Base-by-base conservation (phyloP, 2,329 filamentous ascomycete genomes). In the Endocalyx cinctus region DNA sequence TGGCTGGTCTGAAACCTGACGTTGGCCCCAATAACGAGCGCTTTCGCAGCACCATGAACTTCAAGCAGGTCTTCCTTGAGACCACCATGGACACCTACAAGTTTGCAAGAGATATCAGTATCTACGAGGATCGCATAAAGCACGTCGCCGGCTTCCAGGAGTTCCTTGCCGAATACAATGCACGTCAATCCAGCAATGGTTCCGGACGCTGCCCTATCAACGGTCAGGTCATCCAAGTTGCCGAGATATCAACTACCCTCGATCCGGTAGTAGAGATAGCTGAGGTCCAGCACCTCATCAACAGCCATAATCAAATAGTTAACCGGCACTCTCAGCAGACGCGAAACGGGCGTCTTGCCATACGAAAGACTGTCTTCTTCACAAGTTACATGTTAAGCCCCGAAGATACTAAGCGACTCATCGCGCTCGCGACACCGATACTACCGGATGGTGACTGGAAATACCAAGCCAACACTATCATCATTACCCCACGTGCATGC, bases 301-400 rank as follows among this genome's bases (percentile, higher is more conserved):
- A 94, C 55, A 70, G 75, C 14, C 90, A 97, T 67, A 98, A 97
- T 57, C 62, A 66, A 4, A 64, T 74, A 16, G 62, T 82, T 25
- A 52, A 52, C 26, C 57, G 58, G 15, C 49, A 57, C 29, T 45
- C 60, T 42, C 30, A 60, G 55, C 37, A 65, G 26, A 39, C 49
- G 12, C 60, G 59, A 17, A 58, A 58, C 29, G 57, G 62, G 25
- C 65, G 62, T 28, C 70, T 92, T 39, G 72, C 77, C 47, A 87
- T 98, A 56, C 87, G 86, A 59, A 89, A 89, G 55, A 87, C 80
- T 2, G 82, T 95, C 31, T 87, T 88, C 60, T 96, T 90, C 62
- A 96, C 92, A 2, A 87, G 87, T 31, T 97, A 98, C 61, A 77
- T 94, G 60, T 82, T 98, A 45, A 71, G 71, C 25, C 69, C 78